Evolutionary conservation across 2,329 filamentous ascomycete species (phyloP), one percentile per base, ranked within the genome.

Genomic region (Claviceps africana): DNA sequence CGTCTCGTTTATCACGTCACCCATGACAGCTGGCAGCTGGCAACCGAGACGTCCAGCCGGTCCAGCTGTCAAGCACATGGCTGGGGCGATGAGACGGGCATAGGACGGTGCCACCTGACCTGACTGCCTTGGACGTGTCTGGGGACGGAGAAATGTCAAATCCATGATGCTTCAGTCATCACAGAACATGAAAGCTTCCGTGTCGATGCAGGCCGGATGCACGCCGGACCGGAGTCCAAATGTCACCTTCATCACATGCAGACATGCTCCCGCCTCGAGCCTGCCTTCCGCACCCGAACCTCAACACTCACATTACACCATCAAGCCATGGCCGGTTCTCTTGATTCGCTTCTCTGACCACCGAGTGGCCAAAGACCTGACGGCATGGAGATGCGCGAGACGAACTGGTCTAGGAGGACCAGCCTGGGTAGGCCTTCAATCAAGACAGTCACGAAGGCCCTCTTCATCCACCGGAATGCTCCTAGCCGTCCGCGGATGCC

Each of bases 401-500:
- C 33, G 17, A 3, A 47, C n/a, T 15, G 28, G 19, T 42, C 33
- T 22, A 30, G 44, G 17, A 15, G 25, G n/a, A 47, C 40, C 4
- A 13, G 2, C 13, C 31, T 37, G 19, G 17, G 9, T 31, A 8
- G 25, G 15, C 4, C 2, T 13, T 4, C 22, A 13, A 22, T 13
- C 33, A 19, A 21, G 25, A 40, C 22, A 30, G 37, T n/a, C 28
- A n/a, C 11, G 17, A 33, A 40, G 13, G 50, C 21, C 25, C 25
- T 42, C 43, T 22, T 40, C 19, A 47, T 47, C 44, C 50, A 40
- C 28, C 50, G 50, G 50, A 15, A 51, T 47, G 44, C 44, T 35
- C 25, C 44, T 51, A 51, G 50, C 50, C 50, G 50, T 51, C 50
- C 50, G 50, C 35, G 50, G 45, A 35, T 47, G 50, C 48, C 25